Evolutionary conservation across 768 basidiomycete species (phyloP), one percentile per base, ranked within the genome.

Genomic region (Leccinum truebloodii): DNA sequence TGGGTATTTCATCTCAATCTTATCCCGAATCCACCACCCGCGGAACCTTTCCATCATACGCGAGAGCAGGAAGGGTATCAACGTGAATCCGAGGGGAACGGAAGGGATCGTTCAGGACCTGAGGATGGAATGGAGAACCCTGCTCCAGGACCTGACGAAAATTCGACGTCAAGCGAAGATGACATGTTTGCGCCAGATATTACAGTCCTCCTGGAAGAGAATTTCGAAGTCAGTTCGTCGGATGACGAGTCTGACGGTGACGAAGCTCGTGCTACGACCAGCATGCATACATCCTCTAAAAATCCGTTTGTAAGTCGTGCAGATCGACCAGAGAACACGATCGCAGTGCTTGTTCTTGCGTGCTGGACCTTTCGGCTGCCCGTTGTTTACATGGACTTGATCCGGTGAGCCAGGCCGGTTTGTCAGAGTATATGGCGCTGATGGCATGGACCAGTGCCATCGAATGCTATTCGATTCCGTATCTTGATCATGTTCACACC

Each of bases 301-400:
- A 66, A 63, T 26, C 35, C 63, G 3, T 69, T 67, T 32, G 63
- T 71, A 44, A 71, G 67, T 34, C 60, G 59, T 46, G 78, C 73
- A 52, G 79, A 81, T 58, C 70, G 69, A 10, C 79, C 82, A 1
- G 77, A 76, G 28, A 80, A 80, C 54, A 85, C 79, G 30, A 76
- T 97, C 32, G 85, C 87, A 3, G 80, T 94, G 46, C 77, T 96
- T 4, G 77, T 90, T 18, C 71, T 94, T 4, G 90, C 83, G 3
- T 90, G 88, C 64, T 94, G 92, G 92, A 86, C 83, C 22, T 68
- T 95, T 71, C 81, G 94, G 20, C 71, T 94, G 39, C 93, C 94
- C 0, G 77, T 90, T 12, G 76, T 90, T 66, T 90, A 87, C 67
- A 81, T 80, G 67, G 94, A 97, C 69, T 81, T 96, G 54, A 80